Base-by-base conservation (phyloP, 805 yeast genomes). In the Candida michaelii region DNA sequence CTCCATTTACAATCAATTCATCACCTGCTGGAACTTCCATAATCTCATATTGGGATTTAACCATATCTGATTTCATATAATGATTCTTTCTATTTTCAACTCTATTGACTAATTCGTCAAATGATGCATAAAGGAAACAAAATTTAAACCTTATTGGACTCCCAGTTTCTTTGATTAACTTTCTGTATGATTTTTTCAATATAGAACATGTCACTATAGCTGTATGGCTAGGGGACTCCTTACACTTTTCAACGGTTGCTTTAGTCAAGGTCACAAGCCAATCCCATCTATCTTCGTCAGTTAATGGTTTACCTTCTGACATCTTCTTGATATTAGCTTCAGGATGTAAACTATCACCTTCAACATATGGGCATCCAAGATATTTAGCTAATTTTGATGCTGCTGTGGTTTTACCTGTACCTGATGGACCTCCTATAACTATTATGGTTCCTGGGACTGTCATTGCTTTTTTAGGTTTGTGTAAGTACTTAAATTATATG, bases 351-450 rank as follows among this genome's bases (percentile, higher is more conserved):
- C 70, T 62, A 60, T 93, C 99, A 4, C 98, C 99, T 61, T 93
- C 99, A 10, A 89, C 61, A 56, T 77, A 89, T 2, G 80, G 71
- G 37, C 83, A 71, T 2, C 61, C 45, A 14, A 79, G 72, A 16
- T 63, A 55, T 15, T 64, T 46, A 0, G 83, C 61, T 15, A 90
- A 55, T 9, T 61, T 54, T 11, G 66, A 65, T 0, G 87, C 95
- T 15, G 85, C 76, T 1, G 97, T 87, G 16, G 95, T 74, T 60
- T 93, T 93, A 1, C 99, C 99, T 1, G 96, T 85, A 7, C 98
- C 98, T 0, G 97, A 90, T 0, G 98, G 96, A 0, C 99, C 99
- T 10, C 95, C 97, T 7, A 91, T 80, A 2, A 89, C 80, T 23
- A 79, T 61, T 1, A 80, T 78, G 0, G 58, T 52, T 6, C 49